Percentiles rank a stretch among this genome's conserved stretches.
phyloP scores from a whole-genome alignment of 139 green algal species.

The Ostreobium quekettii region DNA sequence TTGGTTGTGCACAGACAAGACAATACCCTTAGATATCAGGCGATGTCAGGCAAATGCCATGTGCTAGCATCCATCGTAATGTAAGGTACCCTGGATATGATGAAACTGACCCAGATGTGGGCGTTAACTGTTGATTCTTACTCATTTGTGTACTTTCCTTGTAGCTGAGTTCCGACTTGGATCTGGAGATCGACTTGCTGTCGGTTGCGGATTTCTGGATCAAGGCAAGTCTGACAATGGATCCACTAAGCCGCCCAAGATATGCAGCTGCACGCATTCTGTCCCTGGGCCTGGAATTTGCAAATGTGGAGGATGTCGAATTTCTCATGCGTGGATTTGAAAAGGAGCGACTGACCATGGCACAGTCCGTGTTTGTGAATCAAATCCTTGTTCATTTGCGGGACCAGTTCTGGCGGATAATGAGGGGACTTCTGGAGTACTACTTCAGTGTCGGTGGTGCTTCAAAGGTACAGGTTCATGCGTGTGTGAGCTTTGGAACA shows the following conservation, averaged over 20 bases:
- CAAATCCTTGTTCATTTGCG: not conserved
- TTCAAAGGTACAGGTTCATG: constrained; percentile 10
- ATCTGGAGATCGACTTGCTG: constrained; percentile 53
- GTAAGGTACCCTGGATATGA: too few species aligned
- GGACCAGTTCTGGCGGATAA: not conserved
- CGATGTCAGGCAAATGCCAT: too few species aligned
- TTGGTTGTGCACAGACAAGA: too few species aligned
- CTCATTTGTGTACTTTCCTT: too few species aligned
- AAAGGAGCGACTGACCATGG: constrained; percentile 29
- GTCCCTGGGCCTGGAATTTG: constrained; percentile 55
- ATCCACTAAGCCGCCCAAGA: constrained; percentile 40
- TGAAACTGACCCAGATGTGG: too few species aligned
- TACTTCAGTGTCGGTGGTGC: constrained; percentile 9
- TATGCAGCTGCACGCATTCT: constrained; percentile 29
- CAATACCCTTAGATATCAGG: too few species aligned
- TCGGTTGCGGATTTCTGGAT: constrained; percentile 38
- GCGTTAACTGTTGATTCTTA: too few species aligned
- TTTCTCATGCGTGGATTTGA: constrained; percentile 53
- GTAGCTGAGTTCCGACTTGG: constrained; percentile 38
- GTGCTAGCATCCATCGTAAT: too few species aligned
- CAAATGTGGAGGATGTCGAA: constrained; percentile 61
- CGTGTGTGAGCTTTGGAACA: too few species aligned
- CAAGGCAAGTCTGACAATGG: constrained; percentile 58
- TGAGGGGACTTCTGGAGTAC: not conserved
- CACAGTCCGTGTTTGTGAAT: constrained; percentile 28